A percentile compares a stretch with the other conserved stretches of the same genome.
Evolutionary conservation across 257 asterid species (phyloP).

Genomic region (Dorcoceras hygrometricum): DNA sequence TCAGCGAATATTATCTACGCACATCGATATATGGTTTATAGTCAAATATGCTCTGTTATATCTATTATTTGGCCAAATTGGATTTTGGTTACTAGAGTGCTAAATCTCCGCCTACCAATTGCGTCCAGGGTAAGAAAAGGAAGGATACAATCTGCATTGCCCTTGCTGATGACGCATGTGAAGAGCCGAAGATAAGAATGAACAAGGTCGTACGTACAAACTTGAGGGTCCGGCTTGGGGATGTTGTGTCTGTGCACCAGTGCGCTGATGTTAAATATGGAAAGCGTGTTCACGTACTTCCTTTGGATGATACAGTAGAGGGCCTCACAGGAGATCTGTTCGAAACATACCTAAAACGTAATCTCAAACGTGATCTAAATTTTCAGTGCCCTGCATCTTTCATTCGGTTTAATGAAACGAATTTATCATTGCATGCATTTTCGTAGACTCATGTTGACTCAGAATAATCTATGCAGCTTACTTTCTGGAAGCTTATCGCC

Average conservation of each 20-base stretch:
- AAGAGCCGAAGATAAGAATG: slow-evolving; percentile 69
- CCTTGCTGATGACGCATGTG: slow-evolving; percentile 63
- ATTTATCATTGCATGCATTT: background rate
- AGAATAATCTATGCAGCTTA: slow-evolving; percentile 40
- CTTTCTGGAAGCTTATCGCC: slow-evolving; percentile 68
- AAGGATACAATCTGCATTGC: slow-evolving; percentile 52
- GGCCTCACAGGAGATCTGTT: slow-evolving; percentile 51
- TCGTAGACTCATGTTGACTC: background rate
- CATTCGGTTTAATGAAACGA: background rate
- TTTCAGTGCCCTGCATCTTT: background rate
- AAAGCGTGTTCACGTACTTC: slow-evolving; percentile 45
- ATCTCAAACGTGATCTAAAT: background rate
- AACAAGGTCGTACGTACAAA: slow-evolving; percentile 65
- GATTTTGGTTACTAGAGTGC: background rate
- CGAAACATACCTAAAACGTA: slow-evolving; percentile 44
- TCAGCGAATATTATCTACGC: no score
- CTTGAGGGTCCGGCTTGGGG: slow-evolving; percentile 61
- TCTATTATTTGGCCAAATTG: background rate
- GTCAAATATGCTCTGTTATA: background rate
- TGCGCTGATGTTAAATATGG: slow-evolving; percentile 47
- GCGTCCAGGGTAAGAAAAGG: slow-evolving; percentile 42
- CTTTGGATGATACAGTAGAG: slow-evolving; percentile 48
- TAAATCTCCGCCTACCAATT: background rate
- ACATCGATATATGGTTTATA: no score
- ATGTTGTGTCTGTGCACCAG: slow-evolving; percentile 50